Conservation (phyloP, 371 early-diverging fungal genomes). For the Homolaphlyctis polyrhiza region DNA sequence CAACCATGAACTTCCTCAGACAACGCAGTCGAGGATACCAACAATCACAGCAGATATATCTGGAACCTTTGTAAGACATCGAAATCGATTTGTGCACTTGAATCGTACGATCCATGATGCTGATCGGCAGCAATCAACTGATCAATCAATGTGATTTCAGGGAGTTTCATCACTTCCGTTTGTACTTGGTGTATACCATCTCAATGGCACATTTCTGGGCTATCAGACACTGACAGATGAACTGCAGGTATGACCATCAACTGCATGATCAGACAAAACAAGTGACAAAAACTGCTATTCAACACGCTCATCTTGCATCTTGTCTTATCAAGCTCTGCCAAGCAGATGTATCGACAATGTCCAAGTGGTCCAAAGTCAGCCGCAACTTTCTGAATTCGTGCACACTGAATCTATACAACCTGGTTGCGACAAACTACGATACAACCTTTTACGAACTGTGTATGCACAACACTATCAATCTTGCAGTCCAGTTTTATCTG, state of each 20-base stretch:
- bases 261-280: not conserved
- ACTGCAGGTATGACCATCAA: constrained; percentile 14
- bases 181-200: constrained; percentile 30
- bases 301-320: not conserved
- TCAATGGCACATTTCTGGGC: constrained; percentile 43
- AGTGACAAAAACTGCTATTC: not conserved
- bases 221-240: constrained; percentile 34
- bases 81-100: no score
- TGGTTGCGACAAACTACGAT: constrained; percentile 12
- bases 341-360: not conserved
- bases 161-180: constrained; percentile 11
- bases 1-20: constrained; percentile 4
- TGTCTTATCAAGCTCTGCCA: constrained; percentile 19
- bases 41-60: constrained; percentile 2
- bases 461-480: constrained; percentile 12
- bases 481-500: not conserved
- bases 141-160: no score
- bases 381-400: constrained; percentile 29
- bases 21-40: not conserved
- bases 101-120: no score
- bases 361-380: constrained; percentile 27
- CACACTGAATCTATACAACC: constrained; percentile 20
- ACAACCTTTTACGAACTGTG: constrained; percentile 42
- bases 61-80: no score
- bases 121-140: no score